phyloP scores from a whole-genome alignment of 2,329 filamentous ascomycete species.

The Sclerotinia minor region DNA sequence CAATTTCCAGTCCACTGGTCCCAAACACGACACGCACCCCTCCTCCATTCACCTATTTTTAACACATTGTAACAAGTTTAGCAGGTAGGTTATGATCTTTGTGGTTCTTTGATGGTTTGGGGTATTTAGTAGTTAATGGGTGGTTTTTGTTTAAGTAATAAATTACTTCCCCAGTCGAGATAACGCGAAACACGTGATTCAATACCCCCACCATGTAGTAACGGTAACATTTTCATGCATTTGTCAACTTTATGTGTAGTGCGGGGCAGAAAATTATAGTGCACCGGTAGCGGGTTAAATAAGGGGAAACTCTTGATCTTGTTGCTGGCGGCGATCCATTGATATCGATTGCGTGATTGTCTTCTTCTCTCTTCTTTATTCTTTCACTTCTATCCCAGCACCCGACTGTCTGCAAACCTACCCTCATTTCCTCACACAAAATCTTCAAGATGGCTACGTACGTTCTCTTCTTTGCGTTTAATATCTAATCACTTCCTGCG shows the following conservation, averaged over 20 bases:
- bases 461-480: neutral
- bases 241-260: conserved; percentile 16
- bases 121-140: too few relatives aligned
- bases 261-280: conserved; percentile 23
- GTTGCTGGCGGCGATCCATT: neutral
- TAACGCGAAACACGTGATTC: neutral
- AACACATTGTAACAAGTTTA: neutral
- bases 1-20: neutral
- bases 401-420: neutral
- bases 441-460: conserved; percentile 23
- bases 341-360: conserved; percentile 19
- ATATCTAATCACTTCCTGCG: neutral
- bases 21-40: neutral
- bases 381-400: neutral
- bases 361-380: neutral
- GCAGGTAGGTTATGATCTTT: too few relatives aligned
- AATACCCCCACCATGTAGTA: conserved; percentile 11
- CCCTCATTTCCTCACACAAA: neutral
- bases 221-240: neutral
- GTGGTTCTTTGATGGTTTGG: too few relatives aligned
- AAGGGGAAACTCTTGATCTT: conserved; percentile 14
- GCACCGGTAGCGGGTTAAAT: conserved; percentile 14
- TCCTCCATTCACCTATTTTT: too few relatives aligned
- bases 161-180: neutral
- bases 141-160: too few relatives aligned